phyloP scores from a whole-genome alignment of 176 grass and related monocot genomes.

The Chrysopogon serrulatus region DNA sequence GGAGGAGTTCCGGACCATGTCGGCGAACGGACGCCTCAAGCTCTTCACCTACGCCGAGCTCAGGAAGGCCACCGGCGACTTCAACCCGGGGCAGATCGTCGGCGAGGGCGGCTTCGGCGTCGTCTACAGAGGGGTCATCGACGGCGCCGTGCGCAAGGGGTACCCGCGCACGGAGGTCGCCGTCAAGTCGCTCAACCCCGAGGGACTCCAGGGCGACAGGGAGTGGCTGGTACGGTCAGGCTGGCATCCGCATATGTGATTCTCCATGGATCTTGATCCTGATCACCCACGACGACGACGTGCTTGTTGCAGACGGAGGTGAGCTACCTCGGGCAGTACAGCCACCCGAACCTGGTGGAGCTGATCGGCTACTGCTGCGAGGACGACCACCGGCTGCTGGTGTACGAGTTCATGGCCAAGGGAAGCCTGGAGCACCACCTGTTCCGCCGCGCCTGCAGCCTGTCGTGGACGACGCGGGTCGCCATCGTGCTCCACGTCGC shows the following conservation, averaged over 20 bases:
- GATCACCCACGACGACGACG: neutral
- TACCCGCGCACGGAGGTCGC: conserved; percentile 34
- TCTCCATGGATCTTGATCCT: too few relatives aligned
- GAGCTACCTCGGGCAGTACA: conserved; percentile 68
- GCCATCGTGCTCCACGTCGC: conserved; percentile 53
- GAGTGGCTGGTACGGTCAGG: conserved; percentile 88
- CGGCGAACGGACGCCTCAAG: conserved; percentile 43
- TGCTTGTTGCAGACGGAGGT: conserved; percentile 54
- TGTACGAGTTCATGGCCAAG: conserved; percentile 80
- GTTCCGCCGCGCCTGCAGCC: conserved; percentile 55
- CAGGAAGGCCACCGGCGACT: conserved; percentile 42
- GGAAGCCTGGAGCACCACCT: conserved; percentile 85
- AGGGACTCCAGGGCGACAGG: conserved; percentile 72
- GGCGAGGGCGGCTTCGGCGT: conserved; percentile 85
- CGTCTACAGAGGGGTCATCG: conserved; percentile 52
- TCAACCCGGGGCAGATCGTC: conserved; percentile 46
- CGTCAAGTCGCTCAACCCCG: conserved; percentile 68
- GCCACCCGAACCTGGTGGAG: conserved; percentile 60
- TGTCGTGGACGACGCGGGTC: conserved; percentile 54
- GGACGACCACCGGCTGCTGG: conserved; percentile 67
- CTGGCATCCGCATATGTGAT: too few relatives aligned
- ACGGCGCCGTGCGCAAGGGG: conserved; percentile 6
- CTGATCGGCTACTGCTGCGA: conserved; percentile 87
- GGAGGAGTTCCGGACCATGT: conserved; percentile 58
- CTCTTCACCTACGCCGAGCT: conserved; percentile 69